phyloP scores from a whole-genome alignment of 345 rosid species.

The Ceriops zippeliana region DNA sequence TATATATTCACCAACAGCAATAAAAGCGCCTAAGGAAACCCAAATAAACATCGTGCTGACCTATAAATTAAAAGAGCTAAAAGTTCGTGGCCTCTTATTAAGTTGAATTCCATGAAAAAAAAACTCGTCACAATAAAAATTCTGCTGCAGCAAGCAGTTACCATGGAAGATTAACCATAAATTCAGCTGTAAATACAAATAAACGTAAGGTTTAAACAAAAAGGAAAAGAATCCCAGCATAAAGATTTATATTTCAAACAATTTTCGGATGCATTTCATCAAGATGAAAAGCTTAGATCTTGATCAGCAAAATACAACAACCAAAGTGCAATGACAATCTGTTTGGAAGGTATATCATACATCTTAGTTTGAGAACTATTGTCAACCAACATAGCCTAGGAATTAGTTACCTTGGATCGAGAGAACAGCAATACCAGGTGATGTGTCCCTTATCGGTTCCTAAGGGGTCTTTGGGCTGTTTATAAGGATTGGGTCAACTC shows the following conservation, averaged over 20 bases:
- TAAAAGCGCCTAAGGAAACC: not conserved
- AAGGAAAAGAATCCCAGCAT: not conserved
- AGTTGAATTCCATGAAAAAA: not conserved
- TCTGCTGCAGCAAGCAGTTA: not conserved
- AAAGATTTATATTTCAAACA: not conserved
- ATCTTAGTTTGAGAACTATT: constrained; percentile 2
- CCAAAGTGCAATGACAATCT: not conserved
- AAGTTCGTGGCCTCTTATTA: not conserved
- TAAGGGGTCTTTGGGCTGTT: no score
- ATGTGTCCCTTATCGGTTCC: no score
- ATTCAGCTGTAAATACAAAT: not conserved
- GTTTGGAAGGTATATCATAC: not conserved
- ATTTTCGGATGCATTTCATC: constrained; percentile 6
- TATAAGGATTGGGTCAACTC: no score
- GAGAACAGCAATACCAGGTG: constrained; percentile 82
- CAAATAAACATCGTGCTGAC: not conserved
- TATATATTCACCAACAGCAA: not conserved
- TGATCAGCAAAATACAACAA: not conserved
- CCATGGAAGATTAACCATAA: not conserved
- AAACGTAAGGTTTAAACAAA: no score
- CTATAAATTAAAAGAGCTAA: not conserved
- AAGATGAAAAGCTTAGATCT: constrained; percentile 6
- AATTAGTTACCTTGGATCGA: constrained; percentile 67
- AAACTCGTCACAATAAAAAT: not conserved
- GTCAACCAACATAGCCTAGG: constrained; percentile 7